A percentile compares a stretch with the other conserved stretches of the same genome.
phyloP scores from a whole-genome alignment of 2,329 filamentous ascomycete species.

The Diaporthe capsici region DNA sequence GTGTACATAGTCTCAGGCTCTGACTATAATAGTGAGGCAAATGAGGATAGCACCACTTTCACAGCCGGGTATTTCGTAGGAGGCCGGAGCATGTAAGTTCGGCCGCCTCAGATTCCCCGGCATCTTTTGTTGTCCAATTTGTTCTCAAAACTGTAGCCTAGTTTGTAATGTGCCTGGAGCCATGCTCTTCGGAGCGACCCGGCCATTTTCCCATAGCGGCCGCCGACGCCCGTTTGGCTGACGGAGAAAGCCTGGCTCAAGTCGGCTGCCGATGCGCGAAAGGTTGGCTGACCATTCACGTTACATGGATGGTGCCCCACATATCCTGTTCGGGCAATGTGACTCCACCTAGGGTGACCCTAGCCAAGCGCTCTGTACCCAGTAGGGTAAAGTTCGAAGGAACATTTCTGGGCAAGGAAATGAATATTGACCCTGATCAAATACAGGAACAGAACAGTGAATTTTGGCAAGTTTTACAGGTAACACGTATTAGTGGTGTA shows the following conservation, averaged over 20 bases:
- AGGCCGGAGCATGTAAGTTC: neutral
- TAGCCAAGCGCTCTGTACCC: neutral
- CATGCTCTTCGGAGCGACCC: neutral
- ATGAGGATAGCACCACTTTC: neutral
- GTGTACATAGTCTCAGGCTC: neutral
- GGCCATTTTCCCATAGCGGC: neutral
- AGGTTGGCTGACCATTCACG: constrained; percentile 1
- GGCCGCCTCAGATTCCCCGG: neutral
- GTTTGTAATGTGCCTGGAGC: too few relatives aligned
- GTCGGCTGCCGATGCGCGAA: constrained; percentile 12
- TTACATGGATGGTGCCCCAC: constrained; percentile 13
- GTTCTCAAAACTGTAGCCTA: neutral
- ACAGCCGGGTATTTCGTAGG: neutral
- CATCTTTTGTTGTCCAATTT: too few relatives aligned
- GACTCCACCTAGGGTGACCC: neutral
- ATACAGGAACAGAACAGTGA: neutral
- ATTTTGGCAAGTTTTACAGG: neutral
- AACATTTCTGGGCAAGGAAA: neutral
- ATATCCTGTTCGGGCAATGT: neutral
- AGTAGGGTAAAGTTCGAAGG: neutral
- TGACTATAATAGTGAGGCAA: too few relatives aligned
- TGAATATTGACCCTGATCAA: neutral
- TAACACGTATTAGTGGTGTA: neutral
- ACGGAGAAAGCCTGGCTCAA: neutral
- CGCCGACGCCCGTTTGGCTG: neutral